A percentile compares a stretch with the other conserved stretches of the same genome.
These are phyloP conservation scores for Aspergillus pseudoglaucus DNA, from an alignment of 2,329 filamentous ascomycete species.

Conservation along the genomic window DNA sequence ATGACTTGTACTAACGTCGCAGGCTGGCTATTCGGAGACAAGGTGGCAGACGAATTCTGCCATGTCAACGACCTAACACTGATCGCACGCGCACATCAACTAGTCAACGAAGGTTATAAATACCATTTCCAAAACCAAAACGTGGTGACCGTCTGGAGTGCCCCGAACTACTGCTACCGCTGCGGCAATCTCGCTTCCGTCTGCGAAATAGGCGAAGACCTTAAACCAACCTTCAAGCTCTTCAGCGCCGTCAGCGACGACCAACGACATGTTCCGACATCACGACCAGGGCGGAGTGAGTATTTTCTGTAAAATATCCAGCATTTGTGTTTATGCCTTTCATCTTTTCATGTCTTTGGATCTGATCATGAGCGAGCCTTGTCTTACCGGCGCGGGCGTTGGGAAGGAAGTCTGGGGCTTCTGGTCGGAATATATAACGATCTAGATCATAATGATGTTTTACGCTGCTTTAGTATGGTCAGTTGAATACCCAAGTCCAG, in stretches of 20 bases:
- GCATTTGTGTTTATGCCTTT: background rate
- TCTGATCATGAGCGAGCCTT: conserved; percentile 13
- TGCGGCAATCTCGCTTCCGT: conserved; percentile 88
- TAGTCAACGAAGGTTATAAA: conserved; percentile 74
- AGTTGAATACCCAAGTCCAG: background rate
- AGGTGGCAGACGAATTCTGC: conserved; percentile 69
- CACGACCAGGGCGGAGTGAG: conserved; percentile 42
- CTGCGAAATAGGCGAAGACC: conserved; percentile 79
- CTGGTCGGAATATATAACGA: conserved; percentile 28
- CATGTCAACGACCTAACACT: conserved; percentile 67
- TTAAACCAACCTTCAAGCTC: conserved; percentile 76
- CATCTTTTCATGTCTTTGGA: background rate
- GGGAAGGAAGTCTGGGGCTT: conserved; percentile 12
- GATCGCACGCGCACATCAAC: conserved; percentile 66
- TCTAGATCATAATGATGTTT: conserved; percentile 28
- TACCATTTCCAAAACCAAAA: conserved; percentile 95
- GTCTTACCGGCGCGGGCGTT: conserved; percentile 32
- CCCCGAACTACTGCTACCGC: conserved; percentile 93
- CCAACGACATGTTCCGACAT: conserved; percentile 39
- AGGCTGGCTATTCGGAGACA: conserved; percentile 61
- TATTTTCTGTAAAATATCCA: conserved; percentile 39
- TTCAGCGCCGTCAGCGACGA: conserved; percentile 44
- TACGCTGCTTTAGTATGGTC: background rate
- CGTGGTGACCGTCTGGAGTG: conserved; percentile 74
- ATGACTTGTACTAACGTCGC: background rate